Evolutionary conservation across 2,329 filamentous ascomycete species (phyloP).

Genomic region (Fusarium subglutinans): DNA sequence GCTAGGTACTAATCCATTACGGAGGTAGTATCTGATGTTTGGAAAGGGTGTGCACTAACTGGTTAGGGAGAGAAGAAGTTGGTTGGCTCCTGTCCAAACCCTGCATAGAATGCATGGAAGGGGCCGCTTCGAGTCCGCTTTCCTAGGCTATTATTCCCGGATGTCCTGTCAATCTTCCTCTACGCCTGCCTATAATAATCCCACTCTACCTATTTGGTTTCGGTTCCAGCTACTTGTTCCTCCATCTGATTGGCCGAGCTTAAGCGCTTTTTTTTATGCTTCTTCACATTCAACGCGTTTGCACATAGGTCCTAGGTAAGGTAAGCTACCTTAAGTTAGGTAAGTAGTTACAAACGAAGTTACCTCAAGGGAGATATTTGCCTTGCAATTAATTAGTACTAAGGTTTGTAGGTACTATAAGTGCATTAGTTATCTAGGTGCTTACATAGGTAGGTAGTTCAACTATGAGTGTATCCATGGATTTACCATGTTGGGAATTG

Average conservation of each 20-base stretch:
- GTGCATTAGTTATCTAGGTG: neutral
- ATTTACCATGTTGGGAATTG: neutral
- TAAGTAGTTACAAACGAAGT: neutral
- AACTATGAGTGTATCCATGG: neutral
- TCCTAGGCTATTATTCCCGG: slow-evolving; percentile 29
- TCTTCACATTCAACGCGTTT: neutral
- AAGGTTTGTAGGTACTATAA: neutral
- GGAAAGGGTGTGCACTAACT: slow-evolving; percentile 14
- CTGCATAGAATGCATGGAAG: slow-evolving; percentile 17
- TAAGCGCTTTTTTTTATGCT: neutral
- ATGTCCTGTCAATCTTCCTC: slow-evolving; percentile 1
- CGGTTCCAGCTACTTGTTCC: neutral
- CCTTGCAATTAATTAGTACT: neutral
- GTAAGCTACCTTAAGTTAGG: neutral
- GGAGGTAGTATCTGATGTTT: neutral
- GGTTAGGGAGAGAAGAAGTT: neutral
- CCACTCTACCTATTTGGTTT: neutral
- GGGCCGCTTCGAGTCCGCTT: slow-evolving; percentile 18
- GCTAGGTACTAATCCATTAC: neutral
- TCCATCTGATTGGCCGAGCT: neutral
- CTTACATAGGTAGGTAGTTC: too few relatives aligned
- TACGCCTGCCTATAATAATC: neutral
- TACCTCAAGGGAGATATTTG: neutral
- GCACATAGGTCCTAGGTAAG: neutral
- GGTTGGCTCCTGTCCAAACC: slow-evolving; percentile 21